Base-by-base conservation (phyloP, 2,329 filamentous ascomycete genomes). In the Aspergillus tamarii region DNA sequence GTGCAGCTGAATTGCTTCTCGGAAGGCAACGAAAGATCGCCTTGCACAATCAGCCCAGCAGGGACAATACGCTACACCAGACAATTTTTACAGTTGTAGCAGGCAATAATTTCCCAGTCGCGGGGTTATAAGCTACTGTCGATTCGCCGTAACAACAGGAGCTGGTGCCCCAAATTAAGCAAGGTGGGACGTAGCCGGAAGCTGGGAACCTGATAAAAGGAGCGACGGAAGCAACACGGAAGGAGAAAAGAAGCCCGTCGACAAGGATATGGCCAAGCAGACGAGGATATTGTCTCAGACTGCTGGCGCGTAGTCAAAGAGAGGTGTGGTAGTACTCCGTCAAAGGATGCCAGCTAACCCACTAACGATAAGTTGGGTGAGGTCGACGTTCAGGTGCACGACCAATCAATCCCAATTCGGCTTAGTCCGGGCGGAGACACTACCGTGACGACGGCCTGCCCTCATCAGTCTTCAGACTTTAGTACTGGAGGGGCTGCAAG, bases 131-230 rank as follows among this genome's bases (percentile, higher is more conserved):
- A 52, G 28, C 32, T 19, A 26, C 45, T 52, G 26, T 32, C 28
- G 48, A 52, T 32, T 52, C 19, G 7, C 28, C 12, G n/a, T 32
- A 34, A 52, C 48, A 32, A 52, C 16, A 52, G 48, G 48, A 52
- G 48, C 48, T 52, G 19, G 19, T 52, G 63, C 50, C 60, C 56
- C 55, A 30, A 30, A 60, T 59, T 64, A 61, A 59, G 57, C 59
- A 54, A 61, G 58, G 68, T 70, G 62, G 68, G 65, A 69, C 64
- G 67, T 64, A 52, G 65, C 65, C 66, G 65, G 60, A 66, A 65
- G 64, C 62, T 43, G 60, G 19, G 48, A 30, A 52, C 28, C 19
- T 52, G 16, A 19, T 30, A 45, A 68, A 70, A 69, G 63, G 69
- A 69, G 66, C 56, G 67, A 67, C 69, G 60, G 61, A 61, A 57